Evolutionary conservation across 2,329 filamentous ascomycete genomes (phyloP), one percentile per base, ranked within the genome.

Genomic region (Epichloe aotearoae): DNA sequence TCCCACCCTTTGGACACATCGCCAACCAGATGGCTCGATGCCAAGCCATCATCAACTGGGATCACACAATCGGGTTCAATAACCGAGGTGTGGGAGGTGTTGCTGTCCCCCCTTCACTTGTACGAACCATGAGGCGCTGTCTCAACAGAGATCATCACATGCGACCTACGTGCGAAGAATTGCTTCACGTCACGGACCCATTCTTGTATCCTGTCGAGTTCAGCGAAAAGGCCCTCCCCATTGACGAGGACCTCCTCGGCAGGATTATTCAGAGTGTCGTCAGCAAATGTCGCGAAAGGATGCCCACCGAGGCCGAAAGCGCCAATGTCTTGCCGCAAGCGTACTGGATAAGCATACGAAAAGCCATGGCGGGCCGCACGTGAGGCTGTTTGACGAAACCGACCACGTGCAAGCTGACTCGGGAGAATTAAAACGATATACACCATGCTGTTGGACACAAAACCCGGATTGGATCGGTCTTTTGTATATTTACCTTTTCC

Each of bases 1-100:
- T 84, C n/a, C 86, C 88, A 3, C 93, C 93, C 0, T 98, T 98
- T 62, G 89, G 84, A 14, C 90, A 97, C 63, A 94, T 98, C 58
- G 73, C 80, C 52, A 93, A 91, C 67, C 87, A 84, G 61, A 87
- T 95, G 71, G 82, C 86, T 38, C 83, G 88, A 20, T 93, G 94
- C 64, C 83, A 88, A 66, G 86, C 87, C 53, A 93, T 94, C 62
- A 86, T 89, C 57, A 87, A 91, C 65, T 86, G 81, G 66, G 76
- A 82, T 51, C 81, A 89, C 64, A 65, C 69, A 5, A 87, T 94
- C 61, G 79, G 87, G 51, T 93, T 83, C 60, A 84, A 84, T 0
- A 74, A 80, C 1, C 73, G 76, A 3, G 87, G 83, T 12, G 71
- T 89, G 47, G 87, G 87, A 42, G 83, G 74, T 49, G 71, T 75